phyloP scores from a whole-genome alignment of 352 stramenopile species.

The Phytophthora citrophthora region DNA sequence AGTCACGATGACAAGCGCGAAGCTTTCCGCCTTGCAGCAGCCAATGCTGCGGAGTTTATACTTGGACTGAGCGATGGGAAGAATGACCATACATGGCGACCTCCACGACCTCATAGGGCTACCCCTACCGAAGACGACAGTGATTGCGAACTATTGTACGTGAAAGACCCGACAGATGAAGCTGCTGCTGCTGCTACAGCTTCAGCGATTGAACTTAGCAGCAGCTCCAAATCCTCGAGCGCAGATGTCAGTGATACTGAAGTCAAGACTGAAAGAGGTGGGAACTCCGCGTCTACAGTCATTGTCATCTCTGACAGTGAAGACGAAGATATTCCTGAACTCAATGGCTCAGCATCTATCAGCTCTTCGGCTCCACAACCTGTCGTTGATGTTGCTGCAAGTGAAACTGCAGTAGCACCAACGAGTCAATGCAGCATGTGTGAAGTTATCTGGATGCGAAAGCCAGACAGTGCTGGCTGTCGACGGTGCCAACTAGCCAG shows the following conservation, averaged over 20 bases:
- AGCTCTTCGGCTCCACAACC: too few species aligned
- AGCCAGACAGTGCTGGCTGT: constrained; percentile 22
- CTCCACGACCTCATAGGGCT: not conserved
- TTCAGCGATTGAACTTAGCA: not conserved
- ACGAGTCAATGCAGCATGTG: constrained; percentile 23
- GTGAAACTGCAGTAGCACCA: not conserved
- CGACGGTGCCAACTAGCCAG: constrained; percentile 17
- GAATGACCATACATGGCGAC: constrained; percentile 18
- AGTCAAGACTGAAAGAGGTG: not conserved
- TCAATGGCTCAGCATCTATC: not conserved
- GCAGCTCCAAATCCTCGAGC: not conserved
- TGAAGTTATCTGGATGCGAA: constrained; percentile 35
- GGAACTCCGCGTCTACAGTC: not conserved
- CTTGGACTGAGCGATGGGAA: constrained; percentile 22
- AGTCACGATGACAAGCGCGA: constrained; percentile 51
- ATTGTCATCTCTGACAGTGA: not conserved
- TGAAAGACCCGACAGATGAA: constrained; percentile 1
- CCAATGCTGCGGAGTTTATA: constrained; percentile 45
- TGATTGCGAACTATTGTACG: constrained; percentile 16
- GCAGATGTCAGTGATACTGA: not conserved
- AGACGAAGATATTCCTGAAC: not conserved
- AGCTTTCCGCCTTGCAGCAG: constrained; percentile 44
- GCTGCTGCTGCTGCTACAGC: constrained; percentile 2
- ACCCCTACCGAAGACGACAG: constrained; percentile 5
- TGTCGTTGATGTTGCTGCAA: too few species aligned